phyloP scores from a whole-genome alignment of 2,329 filamentous ascomycete genomes.

The Venturia effusa region DNA sequence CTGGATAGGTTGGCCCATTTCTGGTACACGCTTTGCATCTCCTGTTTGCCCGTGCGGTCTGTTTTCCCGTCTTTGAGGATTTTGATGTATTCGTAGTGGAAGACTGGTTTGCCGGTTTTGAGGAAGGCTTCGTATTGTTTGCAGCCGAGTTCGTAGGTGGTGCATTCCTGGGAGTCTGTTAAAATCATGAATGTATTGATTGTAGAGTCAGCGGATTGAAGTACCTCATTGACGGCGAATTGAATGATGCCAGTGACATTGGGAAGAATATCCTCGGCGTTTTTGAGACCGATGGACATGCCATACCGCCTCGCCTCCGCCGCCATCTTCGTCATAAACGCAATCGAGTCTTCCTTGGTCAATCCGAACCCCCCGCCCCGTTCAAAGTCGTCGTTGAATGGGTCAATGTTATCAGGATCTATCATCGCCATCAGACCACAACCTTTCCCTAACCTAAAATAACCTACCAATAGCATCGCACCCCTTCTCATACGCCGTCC shows the following conservation, averaged over 20 bases:
- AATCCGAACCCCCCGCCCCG: constrained; percentile 27
- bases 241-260: constrained; percentile 42
- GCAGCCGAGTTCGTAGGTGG: constrained; percentile 47
- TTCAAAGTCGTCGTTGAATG: constrained; percentile 16
- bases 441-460: constrained; percentile 14
- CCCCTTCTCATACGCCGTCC: constrained; percentile 19
- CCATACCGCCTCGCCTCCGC: constrained; percentile 4
- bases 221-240: constrained; percentile 54
- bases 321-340: constrained; percentile 4
- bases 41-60: neutral
- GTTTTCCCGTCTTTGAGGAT: neutral
- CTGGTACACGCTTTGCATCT: constrained; percentile 18
- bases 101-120: constrained; percentile 53
- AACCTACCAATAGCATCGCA: constrained; percentile 29
- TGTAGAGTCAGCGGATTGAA: constrained; percentile 38
- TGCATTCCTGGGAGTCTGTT: constrained; percentile 38
- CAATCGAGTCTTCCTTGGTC: constrained; percentile 10
- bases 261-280: constrained; percentile 49
- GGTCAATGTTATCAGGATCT: constrained; percentile 16
- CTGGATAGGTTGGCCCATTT: constrained; percentile 16
- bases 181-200: constrained; percentile 35
- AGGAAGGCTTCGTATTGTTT: constrained; percentile 47
- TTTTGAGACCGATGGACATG: constrained; percentile 58
- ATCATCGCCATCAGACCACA: constrained; percentile 13
- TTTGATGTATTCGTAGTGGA: constrained; percentile 55